Evolutionary conservation across 768 basidiomycete species (phyloP).

Genomic region (Udeniomyces megalosporus): DNA sequence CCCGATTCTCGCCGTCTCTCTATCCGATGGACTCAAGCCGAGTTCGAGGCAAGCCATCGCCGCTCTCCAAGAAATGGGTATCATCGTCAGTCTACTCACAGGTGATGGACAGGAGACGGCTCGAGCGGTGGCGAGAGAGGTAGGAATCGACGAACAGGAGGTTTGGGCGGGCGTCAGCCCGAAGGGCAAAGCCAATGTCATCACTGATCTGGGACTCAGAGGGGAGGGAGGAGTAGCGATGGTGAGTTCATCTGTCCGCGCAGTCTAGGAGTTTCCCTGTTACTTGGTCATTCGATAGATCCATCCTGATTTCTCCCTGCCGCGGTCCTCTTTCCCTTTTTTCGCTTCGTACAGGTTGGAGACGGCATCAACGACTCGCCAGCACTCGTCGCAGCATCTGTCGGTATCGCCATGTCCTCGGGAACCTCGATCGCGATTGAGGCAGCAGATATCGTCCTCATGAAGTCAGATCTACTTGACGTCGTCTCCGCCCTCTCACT

Average conservation of each 20-base stretch:
- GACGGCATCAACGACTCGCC: slow-evolving; percentile 99
- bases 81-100: slow-evolving; percentile 84
- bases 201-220: slow-evolving; percentile 61
- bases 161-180: slow-evolving; percentile 91
- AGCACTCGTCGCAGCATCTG: slow-evolving; percentile 84
- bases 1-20: slow-evolving; percentile 62
- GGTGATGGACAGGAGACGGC: slow-evolving; percentile 81
- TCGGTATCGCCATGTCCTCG: slow-evolving; percentile 89
- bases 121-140: slow-evolving; percentile 68
- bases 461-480: slow-evolving; percentile 90
- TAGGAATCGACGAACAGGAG: slow-evolving; percentile 64
- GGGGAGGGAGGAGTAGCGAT: slow-evolving; percentile 66
- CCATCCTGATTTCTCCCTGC: too few species aligned
- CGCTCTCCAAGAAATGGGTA: slow-evolving; percentile 72
- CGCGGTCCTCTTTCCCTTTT: background rate
- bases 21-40: slow-evolving; percentile 73
- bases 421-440: slow-evolving; percentile 96
- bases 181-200: slow-evolving; percentile 77
- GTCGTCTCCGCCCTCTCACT: slow-evolving; percentile 93
- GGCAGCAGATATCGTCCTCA: slow-evolving; percentile 93
- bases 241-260: slow-evolving; percentile 38
- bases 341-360: slow-evolving; percentile 50
- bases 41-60: slow-evolving; percentile 68
- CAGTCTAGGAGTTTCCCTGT: background rate
- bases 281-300: background rate